Base-by-base conservation (phyloP, 179 eudicot species). In the Heliamphora pulchella region DNA sequence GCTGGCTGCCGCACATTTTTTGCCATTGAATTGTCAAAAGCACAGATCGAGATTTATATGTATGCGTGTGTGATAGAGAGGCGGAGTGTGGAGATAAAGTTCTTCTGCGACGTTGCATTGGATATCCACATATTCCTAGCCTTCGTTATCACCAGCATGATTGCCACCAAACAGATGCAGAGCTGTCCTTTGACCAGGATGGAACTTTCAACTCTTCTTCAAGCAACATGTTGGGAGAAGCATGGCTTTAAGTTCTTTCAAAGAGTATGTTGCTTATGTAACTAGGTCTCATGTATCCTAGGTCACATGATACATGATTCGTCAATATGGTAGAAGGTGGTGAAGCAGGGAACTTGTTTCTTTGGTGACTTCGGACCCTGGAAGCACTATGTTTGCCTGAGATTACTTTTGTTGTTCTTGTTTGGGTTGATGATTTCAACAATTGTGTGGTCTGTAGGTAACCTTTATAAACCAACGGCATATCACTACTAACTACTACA, bases 301-400 rank as follows among this genome's bases (percentile, higher is more conserved):
- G n/a, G n/a, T n/a, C n/a, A 50, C n/a, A 39, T 17, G 50, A 53
- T 55, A 57, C 63, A 22, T 55, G 64, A 54, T 74, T 55, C 7
- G 50, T 41, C 62, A 73, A 22, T 31, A 74, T 74, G 15, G 18
- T 50, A 20, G 20, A 54, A 39, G 77, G 20, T 55, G 48, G 18
- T 57, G 64, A 39, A 74, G 22, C 2, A 39, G 41, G 55, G 63
- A 15, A 74, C 58, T 73, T 22, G 65, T 31, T 15, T 57, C 3
- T 43, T 70, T 74, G 77, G 64, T 39, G 64, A 74, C 50, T 74
- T 55, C 39, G 77, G 64, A 50, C 77, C 77, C 31, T 8, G 47
- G 50, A 74, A 74, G 50, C 22, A 31, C 50, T 55, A 15, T 54
- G 11, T 74, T 41, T 74, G 61, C 64, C 4, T 59, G 59, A 18